Evolutionary conservation across 1,284 basidiomycete genomes (phyloP), one percentile per base, ranked within the genome.

Genomic region (Ustilago sp.): DNA sequence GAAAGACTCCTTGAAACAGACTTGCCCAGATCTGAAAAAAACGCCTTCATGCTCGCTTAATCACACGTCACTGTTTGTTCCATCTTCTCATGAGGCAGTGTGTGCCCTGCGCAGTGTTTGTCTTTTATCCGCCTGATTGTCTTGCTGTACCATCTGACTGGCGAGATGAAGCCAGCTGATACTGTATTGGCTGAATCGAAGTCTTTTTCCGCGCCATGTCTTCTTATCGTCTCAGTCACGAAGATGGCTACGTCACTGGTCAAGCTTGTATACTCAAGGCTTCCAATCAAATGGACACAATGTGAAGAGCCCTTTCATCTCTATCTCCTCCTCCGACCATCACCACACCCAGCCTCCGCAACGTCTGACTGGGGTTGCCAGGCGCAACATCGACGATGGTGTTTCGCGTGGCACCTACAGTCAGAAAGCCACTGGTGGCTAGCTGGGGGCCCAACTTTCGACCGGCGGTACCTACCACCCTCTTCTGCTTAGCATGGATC

Each of bases 391-490:
- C 41, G 39, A 35, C 38, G 47, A 63, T 69, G 61, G 53, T 52
- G 67, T 45, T 51, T 9, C 23, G 34, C 2, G n/a, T 31, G 23
- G 36, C 23, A n/a, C 51, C 47, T 4, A 4, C 36, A 32, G 6
- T 23, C 2, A 28, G 38, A 4, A 15, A 45, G 23, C 63, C 52
- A 4, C 45, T 59, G 31, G 36, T 52, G 43, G 63, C 59, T 19
- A 76, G 62, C 55, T 73, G 74, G 74, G 58, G 61, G 39, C 67
- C 69, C 53, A 70, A 70, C 59, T 68, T 73, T n/a, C 45, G 31
- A 15, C 64, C 70, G 3, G 67, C 55, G 4, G 31, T 73, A 9
- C 67, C 67, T 12, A 47, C 23, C 17, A 56, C 67, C 41, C 23
- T 13, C n/a, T n/a, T 59, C 13, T 64, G 60, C 32, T 19, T 77